Evolutionary conservation across 2,329 filamentous ascomycete species (phyloP), one percentile per base, ranked within the genome.

Genomic region (Fusarium sp.): DNA sequence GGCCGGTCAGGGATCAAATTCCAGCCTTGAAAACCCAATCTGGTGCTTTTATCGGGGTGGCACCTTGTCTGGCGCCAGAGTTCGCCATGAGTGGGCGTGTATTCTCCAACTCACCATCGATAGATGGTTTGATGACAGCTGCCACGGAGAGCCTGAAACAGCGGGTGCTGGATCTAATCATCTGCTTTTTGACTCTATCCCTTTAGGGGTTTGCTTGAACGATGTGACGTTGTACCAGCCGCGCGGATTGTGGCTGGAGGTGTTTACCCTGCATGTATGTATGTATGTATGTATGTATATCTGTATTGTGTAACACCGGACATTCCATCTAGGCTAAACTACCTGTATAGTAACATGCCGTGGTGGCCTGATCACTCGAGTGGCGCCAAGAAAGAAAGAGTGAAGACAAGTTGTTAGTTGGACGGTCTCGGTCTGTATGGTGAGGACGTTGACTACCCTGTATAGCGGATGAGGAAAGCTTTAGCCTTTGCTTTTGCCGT

Each of bases 111-210:
- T 31, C n/a, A n/a, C n/a, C n/a, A n/a, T n/a, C n/a, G n/a, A n/a
- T n/a, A n/a, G n/a, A n/a, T n/a, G 7, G 13, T 33, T 36, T 21
- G 31, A 29, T 27, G 10, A 13, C 17, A 37, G 15, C 29, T 37
- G 9, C 21, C 15, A 17, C 15, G 7, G 29, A 25, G 11, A 8
- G 51, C 6, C 15, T 52, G 45, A 57, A 57, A 57, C 38, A 17
- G 10, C 38, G 41, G 29, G 36, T 15, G 23, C 27, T 17, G 17
- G 57, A 57, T 31, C 19, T 21, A 57, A n/a, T 57, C 25, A 45
- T 53, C 54, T 45, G 37, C 42, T 35, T 33, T 33, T 8, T 21
- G 17, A 9, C 45, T 31, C 14, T 14, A 15, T 17, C 27, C 13
- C 6, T 19, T 38, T 49, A 19, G 19, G 19, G 43, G 25, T 33